Base-by-base conservation (phyloP, 441 rosid species). In the Brassica balearica region DNA sequence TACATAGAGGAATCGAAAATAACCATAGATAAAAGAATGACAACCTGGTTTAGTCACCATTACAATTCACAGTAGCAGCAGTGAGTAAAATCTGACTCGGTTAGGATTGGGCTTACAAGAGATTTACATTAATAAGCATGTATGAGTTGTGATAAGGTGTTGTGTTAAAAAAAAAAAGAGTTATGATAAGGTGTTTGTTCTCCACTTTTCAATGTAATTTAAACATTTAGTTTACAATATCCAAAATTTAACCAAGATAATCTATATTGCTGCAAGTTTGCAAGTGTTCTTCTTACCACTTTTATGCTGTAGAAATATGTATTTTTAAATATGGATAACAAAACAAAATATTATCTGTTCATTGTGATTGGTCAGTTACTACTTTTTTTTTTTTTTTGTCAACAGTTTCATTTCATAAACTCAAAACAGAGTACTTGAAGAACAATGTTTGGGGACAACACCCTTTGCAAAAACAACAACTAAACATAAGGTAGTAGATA, bases 21-120 rank as follows among this genome's bases (percentile, higher is more conserved):
- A 17, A 43, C 17, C 15, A 34, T 34, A 34, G 51, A 43, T 43
- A 0, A 12, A 19, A 58, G 6, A 27, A 34, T 29, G 23, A 36
- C 7, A 51, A 67, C 32, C 75, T 63, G 29, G 27, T 29, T 63
- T 38, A 61, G 25, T 76, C 12, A 75, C 65, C n/a, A 66, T 22
- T 23, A n/a, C 27, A 38, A 15, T 74, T 56, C 27, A 14, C 17
- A 60, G 8, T 19, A 43, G 8, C 25, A 25, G 27, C 27, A 15
- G 58, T 29, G 34, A 29, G 34, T 29, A 29, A 5, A 29, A 29
- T 29, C 34, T 5, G 34, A 5, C 34, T 29, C 34, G 34, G 34
- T 34, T 34, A 34, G 41, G 41, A 2, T 34, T 34, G 41, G 41
- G 2, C 41, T 34, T 34, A 34, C 41, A 34, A 34, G 27, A 25